phyloP scores from a whole-genome alignment of 768 basidiomycete genomes.

The Butyriboletus loyo region DNA sequence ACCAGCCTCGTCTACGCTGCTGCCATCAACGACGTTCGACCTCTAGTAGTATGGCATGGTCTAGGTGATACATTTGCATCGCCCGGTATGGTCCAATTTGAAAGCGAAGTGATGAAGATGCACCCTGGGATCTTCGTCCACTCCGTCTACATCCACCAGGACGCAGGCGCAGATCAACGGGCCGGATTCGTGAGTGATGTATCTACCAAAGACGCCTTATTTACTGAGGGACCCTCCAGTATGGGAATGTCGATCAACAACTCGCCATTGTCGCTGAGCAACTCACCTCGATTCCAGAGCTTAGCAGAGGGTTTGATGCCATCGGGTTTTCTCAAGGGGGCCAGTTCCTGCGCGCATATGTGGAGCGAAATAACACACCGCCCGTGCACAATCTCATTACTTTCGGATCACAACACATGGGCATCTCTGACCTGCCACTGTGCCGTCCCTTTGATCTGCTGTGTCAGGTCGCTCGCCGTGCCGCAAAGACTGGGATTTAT shows the following conservation, averaged over 20 bases:
- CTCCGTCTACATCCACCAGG: conserved; percentile 63
- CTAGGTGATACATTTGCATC: conserved; percentile 79
- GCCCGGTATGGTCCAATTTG: conserved; percentile 68
- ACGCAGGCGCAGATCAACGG: conserved; percentile 57
- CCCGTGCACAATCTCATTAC: conserved; percentile 80
- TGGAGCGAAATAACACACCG: conserved; percentile 71
- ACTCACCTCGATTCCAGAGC: conserved; percentile 59
- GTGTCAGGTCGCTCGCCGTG: conserved; percentile 65
- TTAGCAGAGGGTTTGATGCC: conserved; percentile 74
- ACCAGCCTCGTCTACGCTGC: conserved; percentile 9
- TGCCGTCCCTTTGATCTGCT: conserved; percentile 66
- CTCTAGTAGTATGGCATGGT: conserved; percentile 78
- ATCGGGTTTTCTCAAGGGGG: conserved; percentile 90
- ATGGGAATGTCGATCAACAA: conserved; percentile 75
- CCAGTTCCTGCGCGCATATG: conserved; percentile 84
- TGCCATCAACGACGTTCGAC: conserved; percentile 33
- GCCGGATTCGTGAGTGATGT: conserved; percentile 67
- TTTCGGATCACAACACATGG: conserved; percentile 88
- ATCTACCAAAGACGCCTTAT: not conserved
- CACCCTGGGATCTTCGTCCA: conserved; percentile 79
- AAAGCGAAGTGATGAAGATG: conserved; percentile 51
- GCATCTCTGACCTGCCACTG: conserved; percentile 68
- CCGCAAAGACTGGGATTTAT: conserved; percentile 64
- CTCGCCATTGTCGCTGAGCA: conserved; percentile 62
- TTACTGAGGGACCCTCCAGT: conserved; percentile 42